Evolutionary conservation across 176 grass and related monocot species (phyloP).

Genomic region (Zoysia pacifica): DNA sequence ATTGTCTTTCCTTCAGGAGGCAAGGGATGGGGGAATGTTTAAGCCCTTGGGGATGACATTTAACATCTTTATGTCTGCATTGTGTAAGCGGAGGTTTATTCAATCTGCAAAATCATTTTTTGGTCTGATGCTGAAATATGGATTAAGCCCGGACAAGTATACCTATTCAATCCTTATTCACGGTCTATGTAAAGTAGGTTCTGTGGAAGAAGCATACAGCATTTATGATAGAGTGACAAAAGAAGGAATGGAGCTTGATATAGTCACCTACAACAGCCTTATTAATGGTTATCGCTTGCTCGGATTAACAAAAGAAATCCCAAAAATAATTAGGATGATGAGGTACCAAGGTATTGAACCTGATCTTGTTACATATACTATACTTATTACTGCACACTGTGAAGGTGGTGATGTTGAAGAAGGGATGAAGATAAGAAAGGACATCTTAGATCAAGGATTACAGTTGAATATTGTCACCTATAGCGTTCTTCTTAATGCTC

Average conservation of each 20-base stretch:
- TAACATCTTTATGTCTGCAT: constrained; percentile 69
- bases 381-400: constrained; percentile 70
- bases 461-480: constrained; percentile 93
- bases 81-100: constrained; percentile 59
- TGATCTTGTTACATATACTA: constrained; percentile 85
- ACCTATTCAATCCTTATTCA: constrained; percentile 82
- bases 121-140: constrained; percentile 80
- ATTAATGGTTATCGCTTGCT: constrained; percentile 74
- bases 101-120: constrained; percentile 71
- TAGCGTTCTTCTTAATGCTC: constrained; percentile 74
- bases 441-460: constrained; percentile 63
- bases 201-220: constrained; percentile 60
- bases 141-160: constrained; percentile 60
- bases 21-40: constrained; percentile 52
- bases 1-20: constrained; percentile 70
- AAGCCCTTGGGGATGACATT: constrained; percentile 64
- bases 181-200: constrained; percentile 64
- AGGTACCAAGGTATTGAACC: constrained; percentile 66
- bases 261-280: constrained; percentile 77
- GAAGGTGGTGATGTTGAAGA: constrained; percentile 79
- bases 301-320: constrained; percentile 61
- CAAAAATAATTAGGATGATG: constrained; percentile 70
- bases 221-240: constrained; percentile 51
- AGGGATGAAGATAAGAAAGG: constrained; percentile 77
- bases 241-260: constrained; percentile 59